Percentiles rank a stretch among this genome's conserved stretches.
phyloP scores from a whole-genome alignment of 176 grass and related monocot species.

The Eremochloa ophiuroides region DNA sequence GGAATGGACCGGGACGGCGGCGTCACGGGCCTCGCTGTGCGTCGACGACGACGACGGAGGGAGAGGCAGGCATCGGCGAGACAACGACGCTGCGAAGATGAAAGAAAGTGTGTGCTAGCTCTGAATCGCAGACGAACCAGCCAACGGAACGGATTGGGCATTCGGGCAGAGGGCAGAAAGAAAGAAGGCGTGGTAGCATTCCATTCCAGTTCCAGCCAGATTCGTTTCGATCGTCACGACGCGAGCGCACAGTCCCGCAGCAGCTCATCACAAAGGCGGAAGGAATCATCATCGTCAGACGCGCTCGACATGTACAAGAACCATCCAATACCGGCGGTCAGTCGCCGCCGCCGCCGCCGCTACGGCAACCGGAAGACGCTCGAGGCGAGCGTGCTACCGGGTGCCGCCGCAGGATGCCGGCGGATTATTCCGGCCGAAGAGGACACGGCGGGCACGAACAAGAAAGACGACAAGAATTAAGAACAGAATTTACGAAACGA shows the following conservation, averaged over 20 bases:
- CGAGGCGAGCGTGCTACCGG: too few relatives aligned
- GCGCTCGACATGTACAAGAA: neutral
- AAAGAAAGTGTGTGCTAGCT: too few relatives aligned
- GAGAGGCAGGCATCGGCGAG: neutral
- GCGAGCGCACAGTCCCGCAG: neutral
- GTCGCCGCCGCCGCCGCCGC: too few relatives aligned
- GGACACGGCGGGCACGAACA: neutral
- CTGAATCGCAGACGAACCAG: neutral
- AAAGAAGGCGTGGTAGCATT: neutral
- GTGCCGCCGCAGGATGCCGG: too few relatives aligned
- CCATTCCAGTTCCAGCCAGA: neutral
- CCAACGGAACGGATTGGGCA: neutral
- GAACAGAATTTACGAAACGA: neutral
- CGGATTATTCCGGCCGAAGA: neutral
- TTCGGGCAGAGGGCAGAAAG: neutral
- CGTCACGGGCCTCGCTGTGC: neutral
- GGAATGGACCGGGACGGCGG: neutral
- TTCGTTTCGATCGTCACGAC: neutral
- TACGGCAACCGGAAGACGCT: too few relatives aligned
- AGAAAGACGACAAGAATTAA: neutral
- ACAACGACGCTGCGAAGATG: neutral
- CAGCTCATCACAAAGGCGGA: neutral
- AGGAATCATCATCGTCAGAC: neutral
- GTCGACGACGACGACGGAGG: neutral
- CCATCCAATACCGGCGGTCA: too few relatives aligned